phyloP scores from a whole-genome alignment of 495 filamentous ascomycete genomes.

The Xeromyces bisporus region DNA sequence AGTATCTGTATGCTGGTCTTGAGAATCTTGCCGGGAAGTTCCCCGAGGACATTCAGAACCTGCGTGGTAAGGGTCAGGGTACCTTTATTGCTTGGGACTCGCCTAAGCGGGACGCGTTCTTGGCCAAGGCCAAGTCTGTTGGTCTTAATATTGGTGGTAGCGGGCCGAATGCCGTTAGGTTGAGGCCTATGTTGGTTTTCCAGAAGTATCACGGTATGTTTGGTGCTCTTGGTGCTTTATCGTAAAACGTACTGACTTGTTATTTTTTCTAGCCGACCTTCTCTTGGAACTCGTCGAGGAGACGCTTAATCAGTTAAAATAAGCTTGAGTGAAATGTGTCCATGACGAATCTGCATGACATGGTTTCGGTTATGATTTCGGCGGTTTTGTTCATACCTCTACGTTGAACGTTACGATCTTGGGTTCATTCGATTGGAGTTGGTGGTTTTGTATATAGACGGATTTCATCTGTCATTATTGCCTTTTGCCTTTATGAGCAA shows the following conservation, averaged over 20 bases:
- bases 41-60: constrained; percentile 71
- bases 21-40: constrained; percentile 53
- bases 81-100: constrained; percentile 96
- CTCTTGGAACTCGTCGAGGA: constrained; percentile 57
- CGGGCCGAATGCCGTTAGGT: constrained; percentile 60
- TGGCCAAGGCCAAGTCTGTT: constrained; percentile 52
- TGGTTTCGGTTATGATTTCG: too few species aligned
- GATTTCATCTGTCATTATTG: too few species aligned
- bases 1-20: constrained; percentile 64
- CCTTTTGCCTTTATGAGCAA: too few species aligned
- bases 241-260: too few species aligned
- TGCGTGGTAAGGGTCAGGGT: constrained; percentile 85
- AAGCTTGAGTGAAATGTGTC: too few species aligned
- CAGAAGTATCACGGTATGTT: constrained; percentile 73
- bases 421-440: too few species aligned
- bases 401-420: too few species aligned
- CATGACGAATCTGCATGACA: too few species aligned
- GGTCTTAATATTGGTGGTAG: constrained; percentile 91
- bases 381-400: too few species aligned
- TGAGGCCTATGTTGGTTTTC: constrained; percentile 94
- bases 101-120: constrained; percentile 67
- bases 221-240: constrained; percentile 3
- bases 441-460: too few species aligned
- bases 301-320: constrained; percentile 51
- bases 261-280: constrained; percentile 37